These are phyloP conservation scores for Isabelozyma gotoi DNA, from an alignment of 805 yeast genomes.

Conservation along the genomic window DNA sequence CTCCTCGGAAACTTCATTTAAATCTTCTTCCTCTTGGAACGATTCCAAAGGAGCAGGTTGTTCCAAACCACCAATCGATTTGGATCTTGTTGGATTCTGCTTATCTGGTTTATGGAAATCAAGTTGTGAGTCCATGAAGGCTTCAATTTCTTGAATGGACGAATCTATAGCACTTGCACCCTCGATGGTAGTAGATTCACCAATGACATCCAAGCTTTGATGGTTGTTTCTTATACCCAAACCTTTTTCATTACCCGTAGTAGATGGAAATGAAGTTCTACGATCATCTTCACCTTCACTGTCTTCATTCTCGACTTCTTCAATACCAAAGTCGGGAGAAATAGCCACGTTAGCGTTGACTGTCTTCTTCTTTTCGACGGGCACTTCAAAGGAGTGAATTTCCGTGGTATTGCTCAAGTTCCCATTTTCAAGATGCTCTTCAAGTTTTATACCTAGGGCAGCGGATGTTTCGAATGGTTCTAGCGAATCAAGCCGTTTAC, in stretches of 20 bases:
- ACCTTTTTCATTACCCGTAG: conserved; percentile 2
- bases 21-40: conserved; percentile 1
- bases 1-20: conserved; percentile 1
- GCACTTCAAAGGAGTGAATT: conserved; percentile 5
- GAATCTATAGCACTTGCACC: conserved; percentile 21
- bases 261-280: neutral
- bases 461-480: conserved; percentile 28
- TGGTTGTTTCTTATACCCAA: conserved; percentile 5
- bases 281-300: conserved; percentile 1
- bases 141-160: conserved; percentile 41
- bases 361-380: neutral
- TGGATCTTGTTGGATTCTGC: neutral
- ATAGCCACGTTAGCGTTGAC: neutral
- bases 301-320: conserved; percentile 34
- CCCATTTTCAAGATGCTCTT: conserved; percentile 14
- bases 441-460: conserved; percentile 22
- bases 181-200: conserved; percentile 14
- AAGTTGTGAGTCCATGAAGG: conserved; percentile 36
- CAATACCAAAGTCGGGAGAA: conserved; percentile 35
- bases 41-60: neutral
- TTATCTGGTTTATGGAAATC: conserved; percentile 10
- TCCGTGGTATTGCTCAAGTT: conserved; percentile 2
- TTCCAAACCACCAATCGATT: neutral
- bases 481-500: conserved; percentile 5
- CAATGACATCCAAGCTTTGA: conserved; percentile 6